Evolutionary conservation across 1,139 yeast genomes (phyloP).

Genomic region (Debaryomyces udenii): DNA sequence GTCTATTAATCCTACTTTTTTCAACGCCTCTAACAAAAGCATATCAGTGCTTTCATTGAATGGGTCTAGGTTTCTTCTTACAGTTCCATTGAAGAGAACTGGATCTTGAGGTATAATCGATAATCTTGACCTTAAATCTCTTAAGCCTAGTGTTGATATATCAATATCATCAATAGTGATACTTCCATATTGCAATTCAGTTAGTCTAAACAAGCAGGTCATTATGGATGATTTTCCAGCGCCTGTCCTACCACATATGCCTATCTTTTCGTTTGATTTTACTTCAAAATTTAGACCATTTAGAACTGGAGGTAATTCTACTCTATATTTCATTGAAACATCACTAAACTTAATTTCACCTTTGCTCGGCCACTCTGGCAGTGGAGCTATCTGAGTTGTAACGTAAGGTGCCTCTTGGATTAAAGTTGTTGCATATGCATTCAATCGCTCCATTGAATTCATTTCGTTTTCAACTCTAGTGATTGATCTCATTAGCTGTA

Average conservation of each 20-base stretch:
- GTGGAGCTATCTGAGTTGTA: conserved; percentile 59
- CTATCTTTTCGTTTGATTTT: conserved; percentile 62
- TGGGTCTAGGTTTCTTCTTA: conserved; percentile 81
- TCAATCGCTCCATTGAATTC: conserved; percentile 82
- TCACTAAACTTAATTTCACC: conserved; percentile 60
- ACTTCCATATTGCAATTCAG: conserved; percentile 55
- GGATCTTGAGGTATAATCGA: conserved; percentile 96
- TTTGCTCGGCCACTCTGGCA: conserved; percentile 47
- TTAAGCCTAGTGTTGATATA: conserved; percentile 68
- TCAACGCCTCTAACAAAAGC: conserved; percentile 37
- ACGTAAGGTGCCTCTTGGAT: conserved; percentile 47
- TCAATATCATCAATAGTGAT: conserved; percentile 64
- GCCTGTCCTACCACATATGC: conserved; percentile 81
- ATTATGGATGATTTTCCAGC: conserved; percentile 78
- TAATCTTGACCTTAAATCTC: conserved; percentile 72
- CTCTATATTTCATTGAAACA: conserved; percentile 71
- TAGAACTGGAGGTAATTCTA: conserved; percentile 73
- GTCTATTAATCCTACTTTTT: conserved; percentile 35
- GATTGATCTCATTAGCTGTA: conserved; percentile 53
- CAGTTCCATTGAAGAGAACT: conserved; percentile 80
- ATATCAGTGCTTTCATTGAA: conserved; percentile 35
- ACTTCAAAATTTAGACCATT: conserved; percentile 53
- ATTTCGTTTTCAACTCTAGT: conserved; percentile 82
- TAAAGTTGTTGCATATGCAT: conserved; percentile 60
- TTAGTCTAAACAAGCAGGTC: conserved; percentile 63